Evolutionary conservation across 129 eudicot species (phyloP).

Genomic region (Pseudognaphalium luteoalbum): DNA sequence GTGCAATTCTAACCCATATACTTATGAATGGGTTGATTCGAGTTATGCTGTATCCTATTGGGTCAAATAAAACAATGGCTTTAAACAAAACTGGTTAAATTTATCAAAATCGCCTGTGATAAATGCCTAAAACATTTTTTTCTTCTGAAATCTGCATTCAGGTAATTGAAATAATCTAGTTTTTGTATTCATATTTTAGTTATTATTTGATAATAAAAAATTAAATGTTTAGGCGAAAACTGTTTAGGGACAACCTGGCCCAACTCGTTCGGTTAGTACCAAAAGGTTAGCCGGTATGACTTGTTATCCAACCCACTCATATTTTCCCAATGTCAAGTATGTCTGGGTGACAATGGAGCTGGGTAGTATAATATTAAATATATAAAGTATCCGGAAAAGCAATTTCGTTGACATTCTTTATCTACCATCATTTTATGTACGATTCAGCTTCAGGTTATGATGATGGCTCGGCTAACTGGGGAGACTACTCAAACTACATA

Average conservation of each 20-base stretch:
- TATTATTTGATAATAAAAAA: neutral
- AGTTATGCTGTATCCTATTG: neutral
- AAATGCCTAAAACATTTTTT: neutral
- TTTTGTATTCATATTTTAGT: neutral
- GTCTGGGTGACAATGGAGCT: neutral
- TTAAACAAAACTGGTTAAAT: neutral
- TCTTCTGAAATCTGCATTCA: neutral
- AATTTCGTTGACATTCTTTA: constrained; percentile 2
- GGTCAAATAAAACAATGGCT: neutral
- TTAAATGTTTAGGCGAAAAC: too few species aligned
- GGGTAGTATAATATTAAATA: neutral
- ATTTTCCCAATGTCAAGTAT: neutral
- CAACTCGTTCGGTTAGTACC: neutral
- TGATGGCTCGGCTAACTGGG: constrained; percentile 70
- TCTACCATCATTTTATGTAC: constrained; percentile 12
- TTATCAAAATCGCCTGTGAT: neutral
- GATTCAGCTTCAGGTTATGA: constrained; percentile 61
- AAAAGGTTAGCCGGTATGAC: neutral
- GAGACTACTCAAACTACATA: constrained; percentile 77
- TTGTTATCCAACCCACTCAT: neutral
- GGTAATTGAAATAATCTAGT: neutral
- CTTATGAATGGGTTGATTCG: neutral
- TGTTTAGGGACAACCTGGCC: neutral
- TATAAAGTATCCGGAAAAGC: neutral
- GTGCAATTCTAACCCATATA: neutral